Base-by-base conservation (phyloP, 257 asterid genomes). In the Euphrasia confusa region DNA sequence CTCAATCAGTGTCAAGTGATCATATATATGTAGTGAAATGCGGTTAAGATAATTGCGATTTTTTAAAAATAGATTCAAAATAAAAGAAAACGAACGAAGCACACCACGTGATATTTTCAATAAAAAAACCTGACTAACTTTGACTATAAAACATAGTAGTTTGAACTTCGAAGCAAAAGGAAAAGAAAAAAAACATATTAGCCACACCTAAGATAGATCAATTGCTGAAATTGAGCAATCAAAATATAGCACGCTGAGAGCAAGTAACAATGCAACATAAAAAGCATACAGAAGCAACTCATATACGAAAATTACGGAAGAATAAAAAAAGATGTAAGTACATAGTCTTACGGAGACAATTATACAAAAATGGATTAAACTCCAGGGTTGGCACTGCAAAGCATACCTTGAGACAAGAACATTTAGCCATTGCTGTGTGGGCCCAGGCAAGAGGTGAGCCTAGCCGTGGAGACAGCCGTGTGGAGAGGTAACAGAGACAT, bases 331-430 rank as follows among this genome's bases (percentile, higher is more conserved):
- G 12, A 73, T 63, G 60, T 65, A 72, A 24, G 42, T 37, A 37
- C 42, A 37, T 37, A 37, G 42, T 37, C 94, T 86, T 84, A 82
- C 90, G 71, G 79, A 89, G 18, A 35, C 79, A 82, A 68, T 79
- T 13, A 67, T 35, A 84, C 59, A 45, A 45, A 78, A 75, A 84
- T 59, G 73, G 26, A 83, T 91, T 96, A 91, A 91, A 91, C 96
- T 75, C 98, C 98, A 73, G 96, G 82, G 78, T 84, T 82, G 81
- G 96, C 90, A 88, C 91, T 77, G 95, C 89, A 85, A 67, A 90
- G 81, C 98, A 88, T 91, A 91, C 98, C 98, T 95, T 88, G 91
- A 85, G 98, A 91, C 92, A 88, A 75, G 44, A 96, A 91, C 69
- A 96, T 75, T 69, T 92, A 88, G 72, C 95, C 90, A 14, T 68